Base-by-base conservation (phyloP, 495 filamentous ascomycete genomes). In the Parachaetomium inaequale region DNA sequence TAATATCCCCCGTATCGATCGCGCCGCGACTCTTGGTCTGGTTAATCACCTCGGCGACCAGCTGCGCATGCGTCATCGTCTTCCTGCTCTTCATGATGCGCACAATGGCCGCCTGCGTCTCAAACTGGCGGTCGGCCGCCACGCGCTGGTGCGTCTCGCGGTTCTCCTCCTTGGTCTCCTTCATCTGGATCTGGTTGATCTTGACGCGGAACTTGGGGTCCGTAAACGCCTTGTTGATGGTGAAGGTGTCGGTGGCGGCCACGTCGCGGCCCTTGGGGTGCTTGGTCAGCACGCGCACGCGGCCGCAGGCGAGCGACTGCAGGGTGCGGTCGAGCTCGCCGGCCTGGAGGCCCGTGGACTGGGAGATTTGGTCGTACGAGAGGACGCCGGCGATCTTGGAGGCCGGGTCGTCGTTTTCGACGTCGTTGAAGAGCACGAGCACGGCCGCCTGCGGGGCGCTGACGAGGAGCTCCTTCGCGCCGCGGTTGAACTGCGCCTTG, bases 131-230 rank as follows among this genome's bases (percentile, higher is more conserved):
- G 68, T 99, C 95, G 31, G 88, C 87, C 2, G 87, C 88, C 0
- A 98, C 92, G 4, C 90, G 81, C 75, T 96, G 88, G 71, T 97
- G 91, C 2, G 92, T 98, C 66, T 88, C 89, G 73, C 92, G 88
- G 72, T 96, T 96, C 78, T 99, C 94, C 65, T 81, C 76, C 55
- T 76, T 78, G 2, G 95, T 98, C 76, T 98, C 95, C 72, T 93
- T 93, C 51, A 97, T 82, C 75, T 99, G 95, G 61, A 99, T 91
- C 75, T 95, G 91, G 76, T 98, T 98, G 80, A 98, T 96, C 79
- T 99, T 98, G 75, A 99, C 87, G 59, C 92, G 87, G 75, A 88
- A 90, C 75, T 96, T 96, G 29, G 82, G 81, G 65, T 96, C 88
- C 19, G 76, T 76, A 74, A 99, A 99, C 19, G 67, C 70, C 28